Evolutionary conservation across 345 rosid genomes (phyloP).

Genomic region (Melaleuca alternifolia): DNA sequence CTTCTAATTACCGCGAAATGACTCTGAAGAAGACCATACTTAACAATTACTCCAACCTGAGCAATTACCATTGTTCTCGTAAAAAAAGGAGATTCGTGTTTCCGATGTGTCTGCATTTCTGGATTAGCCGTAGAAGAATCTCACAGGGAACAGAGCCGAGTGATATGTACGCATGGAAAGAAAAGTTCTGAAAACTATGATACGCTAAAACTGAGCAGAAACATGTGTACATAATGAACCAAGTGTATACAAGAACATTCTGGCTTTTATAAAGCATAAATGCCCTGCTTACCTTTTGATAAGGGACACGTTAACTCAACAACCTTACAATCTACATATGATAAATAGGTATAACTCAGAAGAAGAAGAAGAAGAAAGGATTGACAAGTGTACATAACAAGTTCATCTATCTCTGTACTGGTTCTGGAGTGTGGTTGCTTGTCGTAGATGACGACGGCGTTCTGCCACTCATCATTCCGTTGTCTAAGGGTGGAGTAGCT

Average conservation of each 20-base stretch:
- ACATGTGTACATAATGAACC: not conserved
- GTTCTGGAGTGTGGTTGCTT: conserved; percentile 22
- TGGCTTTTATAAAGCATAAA: not conserved
- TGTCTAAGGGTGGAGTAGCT: conserved; percentile 26
- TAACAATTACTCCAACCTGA: not conserved
- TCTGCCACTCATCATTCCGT: conserved; percentile 28
- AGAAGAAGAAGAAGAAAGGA: not conserved
- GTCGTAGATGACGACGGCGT: conserved; percentile 31
- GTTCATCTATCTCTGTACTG: conserved; percentile 27
- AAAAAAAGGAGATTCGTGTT: not conserved
- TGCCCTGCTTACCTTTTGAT: not conserved
- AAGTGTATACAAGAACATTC: not conserved
- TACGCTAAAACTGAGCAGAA: not conserved
- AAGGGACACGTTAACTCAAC: not conserved
- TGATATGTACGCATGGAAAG: not conserved
- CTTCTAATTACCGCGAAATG: not conserved
- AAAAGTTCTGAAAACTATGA: not conserved
- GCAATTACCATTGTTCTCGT: not conserved
- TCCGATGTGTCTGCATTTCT: not conserved
- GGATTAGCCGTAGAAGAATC: not conserved
- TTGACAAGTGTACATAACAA: not conserved
- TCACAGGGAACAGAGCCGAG: not conserved
- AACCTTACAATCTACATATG: not conserved
- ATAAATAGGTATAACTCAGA: not conserved
- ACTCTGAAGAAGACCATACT: not conserved